Conservation (phyloP, 1,284 basidiomycete genomes). For the Ustilago nuda region DNA sequence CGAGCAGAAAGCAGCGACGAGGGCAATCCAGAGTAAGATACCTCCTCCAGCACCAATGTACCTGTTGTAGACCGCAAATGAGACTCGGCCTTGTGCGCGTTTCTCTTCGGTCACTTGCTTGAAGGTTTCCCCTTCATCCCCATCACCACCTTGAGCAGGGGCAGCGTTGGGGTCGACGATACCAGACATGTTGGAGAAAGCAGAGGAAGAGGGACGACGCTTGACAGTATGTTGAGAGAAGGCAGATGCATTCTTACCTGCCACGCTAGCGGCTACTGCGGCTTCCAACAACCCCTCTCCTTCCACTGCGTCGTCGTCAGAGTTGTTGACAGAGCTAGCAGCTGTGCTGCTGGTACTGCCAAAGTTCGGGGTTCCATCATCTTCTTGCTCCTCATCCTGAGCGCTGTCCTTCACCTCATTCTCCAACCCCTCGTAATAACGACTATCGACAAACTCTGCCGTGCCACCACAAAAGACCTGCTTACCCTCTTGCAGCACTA, state of each 20-base stretch:
- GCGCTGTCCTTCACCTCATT: slow-evolving; percentile 64
- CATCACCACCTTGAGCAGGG: slow-evolving; percentile 70
- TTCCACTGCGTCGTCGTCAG: slow-evolving; percentile 46
- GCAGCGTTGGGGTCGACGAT: slow-evolving; percentile 59
- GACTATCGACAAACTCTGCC: slow-evolving; percentile 74
- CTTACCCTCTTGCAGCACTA: slow-evolving; percentile 78
- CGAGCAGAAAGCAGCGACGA: slow-evolving; percentile 15
- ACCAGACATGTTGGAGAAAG: slow-evolving; percentile 77
- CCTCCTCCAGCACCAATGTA: slow-evolving; percentile 44
- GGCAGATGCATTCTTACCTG: slow-evolving; percentile 21
- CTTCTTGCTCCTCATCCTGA: slow-evolving; percentile 34
- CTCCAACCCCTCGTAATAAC: slow-evolving; percentile 73
- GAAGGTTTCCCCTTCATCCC: slow-evolving; percentile 8
- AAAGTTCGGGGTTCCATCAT: slow-evolving; percentile 25
- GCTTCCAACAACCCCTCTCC: slow-evolving; percentile 3
- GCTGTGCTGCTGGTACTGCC: slow-evolving; percentile 26
- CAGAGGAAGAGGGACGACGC: slow-evolving; percentile 49
- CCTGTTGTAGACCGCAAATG: slow-evolving; percentile 34
- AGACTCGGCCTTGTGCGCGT: slow-evolving; percentile 34
- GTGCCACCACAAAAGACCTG: slow-evolving; percentile 77
- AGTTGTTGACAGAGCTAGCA: slow-evolving; percentile 23
- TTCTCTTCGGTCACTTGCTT: slow-evolving; percentile 41
- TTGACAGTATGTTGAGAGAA: slow-evolving; percentile 44
- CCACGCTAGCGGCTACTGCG: slow-evolving; percentile 6
- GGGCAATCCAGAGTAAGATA: slow-evolving; percentile 27